Base-by-base conservation (phyloP, 1,284 basidiomycete genomes). In the Ceraceosorus guamensis region DNA sequence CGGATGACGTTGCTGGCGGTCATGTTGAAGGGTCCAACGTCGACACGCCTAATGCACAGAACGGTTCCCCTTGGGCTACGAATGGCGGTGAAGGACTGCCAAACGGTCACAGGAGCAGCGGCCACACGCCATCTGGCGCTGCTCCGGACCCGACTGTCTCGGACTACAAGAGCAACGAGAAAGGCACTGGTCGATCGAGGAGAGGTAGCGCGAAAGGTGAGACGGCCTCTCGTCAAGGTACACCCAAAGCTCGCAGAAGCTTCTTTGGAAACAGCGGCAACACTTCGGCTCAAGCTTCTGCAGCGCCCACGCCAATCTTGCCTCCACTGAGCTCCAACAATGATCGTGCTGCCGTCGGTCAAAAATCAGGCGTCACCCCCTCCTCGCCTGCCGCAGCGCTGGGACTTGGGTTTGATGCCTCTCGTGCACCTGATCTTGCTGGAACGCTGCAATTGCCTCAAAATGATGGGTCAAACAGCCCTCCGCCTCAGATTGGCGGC, bases 1-100 rank as follows among this genome's bases (percentile, higher is more conserved):
- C 56, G 55, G 66, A 66, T 14, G 55, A 48, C 31, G n/a, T 24
- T 11, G 24, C 13, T n/a, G 30, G 8, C 32, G 32, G 10, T 31
- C 48, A 33, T 14, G 33, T n/a, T 13, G 52, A 8, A 5, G 53
- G 24, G 13, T 35, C 24, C n/a, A 46, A 32, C 39, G 39, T 13
- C 31, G 7, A 11, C 11, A n/a, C 4, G 48, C 18, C 18, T 10
- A 14, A 7, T 24, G 11, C 11, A 35, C 18, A 35, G 43, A 13
- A 48, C 5, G 30, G 7, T 18, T 30, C 13, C 16, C 32, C 11
- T 8, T 41, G 8, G 37, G 37, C 37, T 8, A 8, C 33, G 30
- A 13, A 50, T 48, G 10, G 2, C 53, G 16, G 7, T 18, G 34
- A 5, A 13, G 10, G 14, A 3, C 5, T 6, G n/a, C 5, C 16